Evolutionary conservation across 208 protist species (phyloP).

Genomic region (Wallacemonas sp.): DNA sequence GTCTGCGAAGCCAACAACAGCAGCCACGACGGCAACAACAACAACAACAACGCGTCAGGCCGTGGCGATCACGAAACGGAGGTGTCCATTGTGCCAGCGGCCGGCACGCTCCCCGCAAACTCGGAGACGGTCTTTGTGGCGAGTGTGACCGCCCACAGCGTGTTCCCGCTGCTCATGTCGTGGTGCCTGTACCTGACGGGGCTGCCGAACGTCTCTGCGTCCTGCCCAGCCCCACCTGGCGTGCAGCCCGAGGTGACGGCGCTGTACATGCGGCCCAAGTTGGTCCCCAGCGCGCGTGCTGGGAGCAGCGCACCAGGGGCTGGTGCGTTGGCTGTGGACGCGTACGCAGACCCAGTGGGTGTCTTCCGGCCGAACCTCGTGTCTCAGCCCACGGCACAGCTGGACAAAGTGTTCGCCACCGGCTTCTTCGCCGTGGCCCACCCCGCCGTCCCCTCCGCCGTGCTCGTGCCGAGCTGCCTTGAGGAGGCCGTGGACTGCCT

Average conservation of each 20-base stretch:
- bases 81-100: conserved; percentile 22
- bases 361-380: conserved; percentile 27
- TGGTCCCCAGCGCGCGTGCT: conserved; percentile 23
- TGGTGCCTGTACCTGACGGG: conserved; percentile 77
- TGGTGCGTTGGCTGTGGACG: conserved; percentile 1
- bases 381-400: conserved; percentile 11
- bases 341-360: conserved; percentile 41
- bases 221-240: not conserved
- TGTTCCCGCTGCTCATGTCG: conserved; percentile 39
- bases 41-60: too few species aligned
- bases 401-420: conserved; percentile 50
- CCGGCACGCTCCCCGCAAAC: conserved; percentile 33
- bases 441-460: conserved; percentile 49
- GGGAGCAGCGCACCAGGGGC: not conserved
- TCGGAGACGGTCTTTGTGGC: conserved; percentile 34
- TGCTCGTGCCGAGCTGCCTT: conserved; percentile 60
- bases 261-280: conserved; percentile 21
- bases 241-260: conserved; percentile 15
- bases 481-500: conserved; percentile 84
- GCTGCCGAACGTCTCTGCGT: conserved; percentile 40
- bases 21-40: conserved; percentile 12
- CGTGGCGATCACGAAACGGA: conserved; percentile 15
- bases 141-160: conserved; percentile 30
- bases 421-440: conserved; percentile 84
- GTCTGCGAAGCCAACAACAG: conserved; percentile 19